Base-by-base conservation (phyloP, 768 basidiomycete species). In the Lentinula lateritia region DNA sequence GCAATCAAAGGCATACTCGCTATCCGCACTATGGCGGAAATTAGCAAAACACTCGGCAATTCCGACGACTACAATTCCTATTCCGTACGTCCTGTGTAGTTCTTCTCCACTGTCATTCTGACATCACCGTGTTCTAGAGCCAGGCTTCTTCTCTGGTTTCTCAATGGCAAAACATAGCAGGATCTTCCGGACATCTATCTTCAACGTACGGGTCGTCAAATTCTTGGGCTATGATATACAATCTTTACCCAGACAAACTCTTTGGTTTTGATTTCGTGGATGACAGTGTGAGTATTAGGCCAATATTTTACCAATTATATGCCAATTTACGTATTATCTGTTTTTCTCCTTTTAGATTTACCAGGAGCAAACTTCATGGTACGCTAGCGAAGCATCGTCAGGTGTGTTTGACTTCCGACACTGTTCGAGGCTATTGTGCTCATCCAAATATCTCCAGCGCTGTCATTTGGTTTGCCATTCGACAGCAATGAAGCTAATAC, bases 211-310 rank as follows among this genome's bases (percentile, higher is more conserved):
- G 60, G 28, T 18, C 48, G 16, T 32, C 58, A 5, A 45, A 36
- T 10, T 60, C 64, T 9, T 78, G 74, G 77, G 76, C 73, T 5
- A 62, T 78, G 38, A 67, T 74, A 8, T 83, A 82, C 66, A 83
- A 81, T 67, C 43, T 82, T 57, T 82, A 74, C 52, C 77, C 76
- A 18, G 81, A 83, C 61, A 71, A 67, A 62, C 68, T 81, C 20
- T 67, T 82, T 6, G 71, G 71, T 32, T 58, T 61, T 15, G 42
- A 52, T 32, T 54, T 64, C n/a, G 57, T 64, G 9, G 50, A 62
- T 41, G 34, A 20, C 34, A 39, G 42, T 18, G 63, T 64, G 9
- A 3, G 63, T 52, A 8, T 23, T 38, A 56, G 15, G 15, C 16
- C 8, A 34, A 28, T 28, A 28, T 28, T 28, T 4, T 28, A 28